Conservation (phyloP, 768 basidiomycete genomes). For the Lentinus brumalis region DNA sequence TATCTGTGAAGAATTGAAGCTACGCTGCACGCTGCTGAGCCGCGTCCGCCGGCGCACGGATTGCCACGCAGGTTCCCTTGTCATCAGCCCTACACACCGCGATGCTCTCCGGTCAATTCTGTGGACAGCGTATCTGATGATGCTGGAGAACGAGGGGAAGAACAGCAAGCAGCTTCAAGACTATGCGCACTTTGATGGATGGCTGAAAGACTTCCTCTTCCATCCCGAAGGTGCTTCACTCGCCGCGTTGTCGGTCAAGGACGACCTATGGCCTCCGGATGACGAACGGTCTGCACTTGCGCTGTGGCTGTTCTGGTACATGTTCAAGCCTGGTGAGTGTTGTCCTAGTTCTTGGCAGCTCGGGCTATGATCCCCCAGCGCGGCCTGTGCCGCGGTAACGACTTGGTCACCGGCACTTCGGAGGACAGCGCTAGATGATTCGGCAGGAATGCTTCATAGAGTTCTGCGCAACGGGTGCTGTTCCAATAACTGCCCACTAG, state of each 20-base stretch:
- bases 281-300: conserved; percentile 56
- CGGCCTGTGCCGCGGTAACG: no score
- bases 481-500: no score
- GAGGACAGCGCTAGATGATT: no score
- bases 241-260: conserved; percentile 43
- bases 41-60: conserved; percentile 49
- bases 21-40: conserved; percentile 59
- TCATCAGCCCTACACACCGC: conserved; percentile 17
- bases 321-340: conserved; percentile 59
- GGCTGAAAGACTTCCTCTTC: conserved; percentile 73
- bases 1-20: conserved; percentile 54
- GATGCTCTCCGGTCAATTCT: conserved; percentile 48
- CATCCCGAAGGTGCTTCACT: conserved; percentile 57
- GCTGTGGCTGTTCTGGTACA: conserved; percentile 82
- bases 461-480: no score
- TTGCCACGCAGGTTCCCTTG: conserved; percentile 20
- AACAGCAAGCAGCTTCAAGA: conserved; percentile 72
- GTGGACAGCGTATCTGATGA: conserved; percentile 72
- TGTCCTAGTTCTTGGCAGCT: no score
- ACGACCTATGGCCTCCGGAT: conserved; percentile 66
- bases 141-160: conserved; percentile 79
- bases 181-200: conserved; percentile 61
- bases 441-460: no score
- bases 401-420: no score
- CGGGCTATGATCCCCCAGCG: no score